Evolutionary conservation across 169 alveolate species (phyloP).

Genomic region (Cryptosporidium parvum): DNA sequence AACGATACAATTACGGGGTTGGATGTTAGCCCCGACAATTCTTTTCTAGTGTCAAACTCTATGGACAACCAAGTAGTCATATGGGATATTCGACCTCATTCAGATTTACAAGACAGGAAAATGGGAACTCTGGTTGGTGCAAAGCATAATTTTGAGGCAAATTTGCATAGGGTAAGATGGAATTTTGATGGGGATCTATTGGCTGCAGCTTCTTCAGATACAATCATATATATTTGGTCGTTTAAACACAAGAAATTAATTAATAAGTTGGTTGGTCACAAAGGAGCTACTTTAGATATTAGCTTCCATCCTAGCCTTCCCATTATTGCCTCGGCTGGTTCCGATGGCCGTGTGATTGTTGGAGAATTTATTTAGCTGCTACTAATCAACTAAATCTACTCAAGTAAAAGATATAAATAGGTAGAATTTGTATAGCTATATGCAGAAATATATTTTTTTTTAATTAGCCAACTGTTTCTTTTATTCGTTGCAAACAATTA

Average conservation of each 20-base stretch:
- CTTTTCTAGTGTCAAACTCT: slow-evolving; percentile 42
- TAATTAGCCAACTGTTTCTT: neutral
- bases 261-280: slow-evolving; percentile 48
- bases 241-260: slow-evolving; percentile 45
- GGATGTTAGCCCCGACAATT: slow-evolving; percentile 33
- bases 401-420: neutral
- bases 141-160: slow-evolving; percentile 36
- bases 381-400: neutral
- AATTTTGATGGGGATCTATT: slow-evolving; percentile 50
- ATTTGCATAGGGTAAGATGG: slow-evolving; percentile 71
- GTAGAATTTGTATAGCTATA: neutral
- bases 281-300: slow-evolving; percentile 68
- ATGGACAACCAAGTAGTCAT: slow-evolving; percentile 41
- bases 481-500: neutral
- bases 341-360: slow-evolving; percentile 49
- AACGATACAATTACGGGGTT: slow-evolving; percentile 63
- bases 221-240: slow-evolving; percentile 59
- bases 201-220: slow-evolving; percentile 73
- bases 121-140: slow-evolving; percentile 58
- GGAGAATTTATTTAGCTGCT: slow-evolving; percentile 41
- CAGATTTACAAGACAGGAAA: slow-evolving; percentile 51
- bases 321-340: slow-evolving; percentile 64
- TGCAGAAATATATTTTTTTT: neutral
- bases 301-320: slow-evolving; percentile 68
- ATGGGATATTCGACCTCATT: slow-evolving; percentile 71